Conservation (phyloP, 2,329 filamentous ascomycete species). For the Fusarium setosum region DNA sequence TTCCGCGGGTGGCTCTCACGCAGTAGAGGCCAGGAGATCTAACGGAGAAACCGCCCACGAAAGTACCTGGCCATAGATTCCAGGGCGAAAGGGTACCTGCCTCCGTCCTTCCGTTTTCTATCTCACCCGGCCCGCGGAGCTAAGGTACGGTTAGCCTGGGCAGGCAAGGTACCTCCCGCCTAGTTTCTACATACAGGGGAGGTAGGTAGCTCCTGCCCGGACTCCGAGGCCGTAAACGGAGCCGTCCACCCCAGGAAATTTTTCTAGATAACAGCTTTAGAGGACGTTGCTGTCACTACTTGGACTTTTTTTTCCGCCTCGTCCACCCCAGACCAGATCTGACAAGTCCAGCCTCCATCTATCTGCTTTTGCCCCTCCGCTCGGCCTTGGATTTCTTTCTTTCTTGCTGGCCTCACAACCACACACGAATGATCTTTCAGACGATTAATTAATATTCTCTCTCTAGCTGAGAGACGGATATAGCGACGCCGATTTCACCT, state of each 20-base stretch:
- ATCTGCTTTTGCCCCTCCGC: conserved; percentile 36
- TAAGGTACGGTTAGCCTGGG: neutral
- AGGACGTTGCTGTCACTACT: conserved; percentile 7
- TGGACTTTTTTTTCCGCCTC: conserved; percentile 32
- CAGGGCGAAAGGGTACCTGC: neutral
- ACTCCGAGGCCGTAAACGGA: conserved; percentile 54
- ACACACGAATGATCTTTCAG: neutral
- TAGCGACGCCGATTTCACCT: conserved; percentile 9
- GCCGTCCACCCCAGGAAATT: conserved; percentile 47
- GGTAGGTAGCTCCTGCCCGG: conserved; percentile 37
- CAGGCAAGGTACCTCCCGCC: neutral
- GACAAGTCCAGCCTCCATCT: conserved; percentile 19
- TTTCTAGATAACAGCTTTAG: conserved; percentile 43
- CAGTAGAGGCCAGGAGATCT: conserved; percentile 1
- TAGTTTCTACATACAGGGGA: neutral
- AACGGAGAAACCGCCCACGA: conserved; percentile 1
- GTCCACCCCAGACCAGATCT: conserved; percentile 8
- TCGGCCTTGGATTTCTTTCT: conserved; percentile 17
- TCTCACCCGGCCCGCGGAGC: conserved; percentile 7
- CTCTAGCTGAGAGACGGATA: neutral
- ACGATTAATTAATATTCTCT: neutral
- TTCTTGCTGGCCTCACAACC: conserved; percentile 18
- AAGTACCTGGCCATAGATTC: neutral
- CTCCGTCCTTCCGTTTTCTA: neutral
- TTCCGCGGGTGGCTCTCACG: neutral